phyloP scores from a whole-genome alignment of 305 asterid genomes.

The Rubia balearica region DNA sequence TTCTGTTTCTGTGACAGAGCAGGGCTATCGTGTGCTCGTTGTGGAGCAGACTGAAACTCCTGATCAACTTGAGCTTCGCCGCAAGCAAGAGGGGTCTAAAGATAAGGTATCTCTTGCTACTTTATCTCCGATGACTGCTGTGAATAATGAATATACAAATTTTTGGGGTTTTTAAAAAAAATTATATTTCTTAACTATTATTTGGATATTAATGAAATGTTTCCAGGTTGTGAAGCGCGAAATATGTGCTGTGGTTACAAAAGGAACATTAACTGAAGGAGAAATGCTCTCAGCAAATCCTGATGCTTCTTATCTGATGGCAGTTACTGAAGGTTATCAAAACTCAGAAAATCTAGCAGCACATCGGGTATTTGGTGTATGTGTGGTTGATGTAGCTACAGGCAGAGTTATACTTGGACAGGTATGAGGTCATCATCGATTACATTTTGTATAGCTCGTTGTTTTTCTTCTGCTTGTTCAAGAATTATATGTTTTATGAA shows the following conservation, averaged over 20 bases:
- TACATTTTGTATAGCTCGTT: constrained; percentile 1
- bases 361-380: constrained; percentile 58
- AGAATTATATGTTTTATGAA: background rate
- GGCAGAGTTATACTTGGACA: constrained; percentile 86
- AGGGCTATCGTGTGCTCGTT: constrained; percentile 96
- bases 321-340: constrained; percentile 72
- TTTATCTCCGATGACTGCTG: constrained; percentile 15
- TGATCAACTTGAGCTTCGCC: constrained; percentile 89
- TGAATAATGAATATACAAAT: constrained; percentile 6
- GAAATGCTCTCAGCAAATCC: constrained; percentile 76
- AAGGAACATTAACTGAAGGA: constrained; percentile 95
- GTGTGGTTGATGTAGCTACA: constrained; percentile 78
- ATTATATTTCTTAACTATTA: constrained; percentile 7
- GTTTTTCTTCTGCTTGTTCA: background rate
- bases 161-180: too few relatives aligned
- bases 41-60: constrained; percentile 99
- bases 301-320: constrained; percentile 76
- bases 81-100: constrained; percentile 77
- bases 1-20: constrained; percentile 24
- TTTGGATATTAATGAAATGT: constrained; percentile 15
- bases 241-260: constrained; percentile 86
- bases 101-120: constrained; percentile 59
- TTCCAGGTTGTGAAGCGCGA: constrained; percentile 95
- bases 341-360: constrained; percentile 39
- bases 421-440: constrained; percentile 35